Percentiles rank a stretch among this genome's conserved stretches.
These are phyloP conservation scores for Aspergillus aculeatus DNA, from an alignment of 2,329 filamentous ascomycete species.

Conservation along the genomic window DNA sequence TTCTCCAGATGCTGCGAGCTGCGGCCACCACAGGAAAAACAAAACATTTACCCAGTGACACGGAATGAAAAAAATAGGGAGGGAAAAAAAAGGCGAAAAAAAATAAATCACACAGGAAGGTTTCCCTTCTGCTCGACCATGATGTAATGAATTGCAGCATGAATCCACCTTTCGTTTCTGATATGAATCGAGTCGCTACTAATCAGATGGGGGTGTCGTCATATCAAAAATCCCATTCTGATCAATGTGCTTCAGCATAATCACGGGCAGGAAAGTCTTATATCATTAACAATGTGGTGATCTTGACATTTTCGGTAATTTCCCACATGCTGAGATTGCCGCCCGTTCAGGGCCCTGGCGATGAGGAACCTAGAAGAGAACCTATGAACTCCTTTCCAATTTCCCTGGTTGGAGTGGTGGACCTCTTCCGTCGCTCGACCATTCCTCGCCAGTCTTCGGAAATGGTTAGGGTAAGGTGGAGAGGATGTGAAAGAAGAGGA, in stretches of 20 bases:
- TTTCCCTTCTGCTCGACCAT: background rate
- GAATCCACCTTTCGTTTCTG: background rate
- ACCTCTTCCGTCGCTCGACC: slow-evolving; percentile 17
- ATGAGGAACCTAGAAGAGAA: too few species aligned
- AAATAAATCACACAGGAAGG: background rate
- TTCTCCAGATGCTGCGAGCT: background rate
- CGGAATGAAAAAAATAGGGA: background rate
- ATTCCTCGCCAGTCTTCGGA: slow-evolving; percentile 11
- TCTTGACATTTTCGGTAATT: slow-evolving; percentile 11
- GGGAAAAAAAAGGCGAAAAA: background rate
- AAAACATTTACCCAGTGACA: background rate
- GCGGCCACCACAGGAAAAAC: background rate
- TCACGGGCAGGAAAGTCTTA: background rate
- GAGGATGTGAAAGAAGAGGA: background rate
- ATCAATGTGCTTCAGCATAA: background rate
- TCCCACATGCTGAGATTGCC: slow-evolving; percentile 3
- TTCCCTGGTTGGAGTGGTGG: slow-evolving; percentile 11
- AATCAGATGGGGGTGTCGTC: background rate
- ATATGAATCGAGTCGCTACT: background rate
- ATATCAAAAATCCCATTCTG: background rate
- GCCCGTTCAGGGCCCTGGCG: slow-evolving; percentile 1
- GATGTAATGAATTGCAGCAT: background rate
- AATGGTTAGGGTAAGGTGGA: background rate
- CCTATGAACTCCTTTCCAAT: slow-evolving; percentile 14
- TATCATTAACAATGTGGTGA: slow-evolving; percentile 4